phyloP scores from a whole-genome alignment of 1,284 basidiomycete species.

The Phellinidium pouzarii region DNA sequence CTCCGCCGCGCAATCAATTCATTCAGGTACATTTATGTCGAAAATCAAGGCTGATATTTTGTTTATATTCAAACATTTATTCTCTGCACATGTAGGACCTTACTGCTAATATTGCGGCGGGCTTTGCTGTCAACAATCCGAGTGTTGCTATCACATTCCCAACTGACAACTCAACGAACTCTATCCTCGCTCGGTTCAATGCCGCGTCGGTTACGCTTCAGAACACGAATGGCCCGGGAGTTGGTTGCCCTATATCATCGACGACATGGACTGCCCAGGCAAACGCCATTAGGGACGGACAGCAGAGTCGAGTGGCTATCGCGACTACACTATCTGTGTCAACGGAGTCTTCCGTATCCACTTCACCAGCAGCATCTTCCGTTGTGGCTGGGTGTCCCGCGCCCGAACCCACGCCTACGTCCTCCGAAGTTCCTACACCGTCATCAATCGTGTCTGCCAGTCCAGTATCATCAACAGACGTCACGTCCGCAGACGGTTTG shows the following conservation, averaged over 20 bases:
- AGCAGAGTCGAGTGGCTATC: not conserved
- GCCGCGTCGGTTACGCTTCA: slow-evolving; percentile 32
- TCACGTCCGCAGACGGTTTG: slow-evolving; percentile 4
- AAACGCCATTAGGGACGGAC: slow-evolving; percentile 19
- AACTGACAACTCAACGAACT: slow-evolving; percentile 27
- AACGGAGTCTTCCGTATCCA: not conserved
- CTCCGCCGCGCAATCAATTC: slow-evolving; percentile 30
- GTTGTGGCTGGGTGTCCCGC: no score
- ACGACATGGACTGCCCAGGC: slow-evolving; percentile 23
- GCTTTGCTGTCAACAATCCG: slow-evolving; percentile 34
- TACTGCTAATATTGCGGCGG: slow-evolving; percentile 32
- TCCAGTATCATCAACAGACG: not conserved
- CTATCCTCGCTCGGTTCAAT: slow-evolving; percentile 30
- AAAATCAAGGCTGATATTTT: not conserved
- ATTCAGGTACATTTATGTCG: slow-evolving; percentile 24
- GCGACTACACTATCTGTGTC: not conserved
- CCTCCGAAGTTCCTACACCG: no score
- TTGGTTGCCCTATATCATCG: slow-evolving; percentile 23
- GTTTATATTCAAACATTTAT: slow-evolving; percentile 3
- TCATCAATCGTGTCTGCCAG: slow-evolving; percentile 1
- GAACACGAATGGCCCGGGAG: slow-evolving; percentile 25
- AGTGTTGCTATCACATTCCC: slow-evolving; percentile 31
- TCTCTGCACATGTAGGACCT: slow-evolving; percentile 22
- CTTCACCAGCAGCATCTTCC: not conserved
- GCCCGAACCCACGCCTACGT: no score